Percentiles rank a stretch among this genome's conserved stretches.
Conservation (phyloP, 2,329 filamentous ascomycete species). For the Coccinonectria pachysandricola region DNA sequence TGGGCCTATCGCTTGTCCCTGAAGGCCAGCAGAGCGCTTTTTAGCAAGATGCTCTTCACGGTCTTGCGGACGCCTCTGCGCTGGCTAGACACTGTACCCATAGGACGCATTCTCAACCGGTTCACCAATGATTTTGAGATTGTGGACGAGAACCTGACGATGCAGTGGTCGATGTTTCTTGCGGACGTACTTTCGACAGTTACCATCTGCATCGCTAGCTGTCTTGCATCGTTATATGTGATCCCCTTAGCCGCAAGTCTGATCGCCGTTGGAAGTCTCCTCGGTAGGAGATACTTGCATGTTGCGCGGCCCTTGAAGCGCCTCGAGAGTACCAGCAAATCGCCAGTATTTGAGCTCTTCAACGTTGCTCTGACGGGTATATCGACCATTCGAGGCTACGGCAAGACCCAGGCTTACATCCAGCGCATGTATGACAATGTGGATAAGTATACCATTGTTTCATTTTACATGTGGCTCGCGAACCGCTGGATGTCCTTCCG, state of each 20-base stretch:
- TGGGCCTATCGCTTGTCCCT: constrained; percentile 56
- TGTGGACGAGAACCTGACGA: constrained; percentile 57
- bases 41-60: constrained; percentile 54
- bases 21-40: constrained; percentile 57
- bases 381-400: constrained; percentile 65
- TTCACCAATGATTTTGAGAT: constrained; percentile 70
- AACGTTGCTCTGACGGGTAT: constrained; percentile 63
- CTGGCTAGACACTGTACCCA: constrained; percentile 71
- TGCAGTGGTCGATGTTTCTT: constrained; percentile 50
- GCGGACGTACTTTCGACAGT: constrained; percentile 51
- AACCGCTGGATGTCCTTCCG: constrained; percentile 70
- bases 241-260: constrained; percentile 51
- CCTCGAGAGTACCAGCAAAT: constrained; percentile 66
- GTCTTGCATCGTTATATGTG: constrained; percentile 58
- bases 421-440: constrained; percentile 59
- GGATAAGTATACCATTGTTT: constrained; percentile 56
- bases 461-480: constrained; percentile 60
- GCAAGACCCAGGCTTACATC: constrained; percentile 56
- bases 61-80: constrained; percentile 64
- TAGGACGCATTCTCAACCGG: constrained; percentile 66
- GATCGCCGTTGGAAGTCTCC: constrained; percentile 44
- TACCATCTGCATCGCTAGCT: constrained; percentile 55
- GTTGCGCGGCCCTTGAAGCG: constrained; percentile 67
- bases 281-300: constrained; percentile 53
- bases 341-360: constrained; percentile 73